These are phyloP conservation scores for Capsicum baccatum DNA, from an alignment of 257 asterid species.

Conservation along the genomic window DNA sequence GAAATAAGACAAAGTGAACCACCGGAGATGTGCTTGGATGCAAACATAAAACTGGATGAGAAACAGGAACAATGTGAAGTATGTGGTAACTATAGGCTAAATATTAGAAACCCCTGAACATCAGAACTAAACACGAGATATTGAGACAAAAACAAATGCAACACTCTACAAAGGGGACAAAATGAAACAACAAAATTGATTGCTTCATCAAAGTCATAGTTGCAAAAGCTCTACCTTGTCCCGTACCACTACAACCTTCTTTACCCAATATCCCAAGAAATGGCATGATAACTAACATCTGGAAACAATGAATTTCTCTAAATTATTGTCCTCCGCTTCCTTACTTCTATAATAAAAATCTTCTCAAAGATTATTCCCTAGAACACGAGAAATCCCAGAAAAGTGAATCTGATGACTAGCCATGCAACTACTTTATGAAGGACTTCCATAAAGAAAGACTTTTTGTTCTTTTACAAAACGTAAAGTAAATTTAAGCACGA, in stretches of 20 bases:
- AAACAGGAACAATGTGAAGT: background rate
- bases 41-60: slow-evolving; percentile 14
- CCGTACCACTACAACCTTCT: background rate
- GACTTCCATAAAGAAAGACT: background rate
- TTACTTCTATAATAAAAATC: background rate
- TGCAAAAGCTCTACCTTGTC: background rate
- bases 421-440: slow-evolving; percentile 15
- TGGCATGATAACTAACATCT: slow-evolving; percentile 18
- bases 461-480: background rate
- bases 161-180: background rate
- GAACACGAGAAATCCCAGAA: slow-evolving; percentile 9
- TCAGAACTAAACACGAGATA: background rate
- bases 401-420: background rate
- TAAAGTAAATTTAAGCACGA: background rate
- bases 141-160: background rate
- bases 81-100: background rate
- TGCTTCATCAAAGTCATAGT: background rate
- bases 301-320: background rate
- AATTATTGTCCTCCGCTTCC: background rate
- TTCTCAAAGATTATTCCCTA: background rate
- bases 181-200: slow-evolving; percentile 15
- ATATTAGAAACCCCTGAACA: background rate
- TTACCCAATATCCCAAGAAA: slow-evolving; percentile 11
- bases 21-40: slow-evolving; percentile 12
- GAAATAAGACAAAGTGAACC: slow-evolving; percentile 11